These are phyloP conservation scores for Calonectria multiphialidica DNA, from an alignment of 2,329 filamentous ascomycete genomes.

Conservation along the genomic window DNA sequence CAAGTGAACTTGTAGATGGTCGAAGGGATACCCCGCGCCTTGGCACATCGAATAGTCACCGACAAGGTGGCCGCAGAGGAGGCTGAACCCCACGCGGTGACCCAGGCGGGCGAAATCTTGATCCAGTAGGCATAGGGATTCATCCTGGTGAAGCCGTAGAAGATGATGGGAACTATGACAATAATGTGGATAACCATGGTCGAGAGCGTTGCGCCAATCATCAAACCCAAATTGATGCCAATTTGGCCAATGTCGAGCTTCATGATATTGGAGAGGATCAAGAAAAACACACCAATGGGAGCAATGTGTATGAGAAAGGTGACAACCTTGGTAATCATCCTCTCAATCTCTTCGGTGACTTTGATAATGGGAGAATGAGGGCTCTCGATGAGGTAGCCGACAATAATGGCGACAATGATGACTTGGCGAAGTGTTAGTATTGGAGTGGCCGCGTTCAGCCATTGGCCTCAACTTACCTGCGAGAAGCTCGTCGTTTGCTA, in stretches of 20 bases:
- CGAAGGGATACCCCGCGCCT: constrained; percentile 55
- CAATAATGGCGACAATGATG: constrained; percentile 58
- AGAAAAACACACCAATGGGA: constrained; percentile 65
- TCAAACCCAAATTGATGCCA: constrained; percentile 61
- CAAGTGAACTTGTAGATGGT: constrained; percentile 59
- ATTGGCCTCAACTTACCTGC: constrained; percentile 29
- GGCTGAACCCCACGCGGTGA: constrained; percentile 66
- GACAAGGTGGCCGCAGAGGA: constrained; percentile 65
- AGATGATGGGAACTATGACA: constrained; percentile 58
- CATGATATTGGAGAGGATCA: constrained; percentile 65
- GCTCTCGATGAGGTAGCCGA: constrained; percentile 59
- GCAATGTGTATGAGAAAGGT: constrained; percentile 61
- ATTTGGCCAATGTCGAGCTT: constrained; percentile 60
- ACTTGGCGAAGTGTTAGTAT: constrained; percentile 39
- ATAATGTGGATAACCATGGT: constrained; percentile 62
- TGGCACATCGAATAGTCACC: constrained; percentile 58
- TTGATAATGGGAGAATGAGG: constrained; percentile 52
- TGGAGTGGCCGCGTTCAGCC: too few species aligned
- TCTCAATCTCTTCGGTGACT: constrained; percentile 60
- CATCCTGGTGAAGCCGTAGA: constrained; percentile 53
- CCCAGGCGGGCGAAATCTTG: constrained; percentile 62
- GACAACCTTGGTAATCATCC: constrained; percentile 60
- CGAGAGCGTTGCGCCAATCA: constrained; percentile 60
- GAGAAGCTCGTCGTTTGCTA: constrained; percentile 60
- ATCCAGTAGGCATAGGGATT: constrained; percentile 64